Percentiles rank a stretch among this genome's conserved stretches.
phyloP scores from a whole-genome alignment of 345 rosid species.

The Eucalyptus sp. region DNA sequence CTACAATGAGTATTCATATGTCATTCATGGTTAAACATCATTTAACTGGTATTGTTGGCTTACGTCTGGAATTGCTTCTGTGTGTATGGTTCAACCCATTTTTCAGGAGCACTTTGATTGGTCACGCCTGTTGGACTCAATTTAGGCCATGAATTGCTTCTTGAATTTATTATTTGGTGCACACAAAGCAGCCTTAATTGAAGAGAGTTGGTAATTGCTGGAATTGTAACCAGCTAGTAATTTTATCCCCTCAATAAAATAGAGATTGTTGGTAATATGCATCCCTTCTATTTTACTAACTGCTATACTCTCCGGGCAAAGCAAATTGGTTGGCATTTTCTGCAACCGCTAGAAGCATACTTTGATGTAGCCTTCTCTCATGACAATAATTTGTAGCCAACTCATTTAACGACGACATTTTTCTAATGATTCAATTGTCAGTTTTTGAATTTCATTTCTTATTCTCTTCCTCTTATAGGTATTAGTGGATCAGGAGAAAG shows the following conservation, averaged over 20 bases:
- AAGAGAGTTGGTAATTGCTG: neutral
- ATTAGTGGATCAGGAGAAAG: conserved; percentile 9
- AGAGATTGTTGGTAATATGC: neutral
- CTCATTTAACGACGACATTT: neutral
- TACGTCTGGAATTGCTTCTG: neutral
- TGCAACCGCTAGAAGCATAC: neutral
- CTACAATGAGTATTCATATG: neutral
- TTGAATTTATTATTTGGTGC: neutral
- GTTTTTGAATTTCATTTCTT: conserved; percentile 6
- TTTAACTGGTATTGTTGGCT: neutral
- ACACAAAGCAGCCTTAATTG: neutral
- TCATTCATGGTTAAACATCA: neutral
- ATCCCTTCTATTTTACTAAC: neutral
- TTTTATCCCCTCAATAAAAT: neutral
- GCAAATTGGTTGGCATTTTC: neutral
- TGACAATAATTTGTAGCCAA: neutral
- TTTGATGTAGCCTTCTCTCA: neutral
- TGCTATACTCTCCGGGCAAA: neutral
- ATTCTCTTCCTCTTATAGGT: conserved; percentile 18
- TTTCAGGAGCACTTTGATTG: neutral
- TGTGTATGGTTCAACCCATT: neutral
- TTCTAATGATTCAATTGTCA: neutral
- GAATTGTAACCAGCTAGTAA: neutral
- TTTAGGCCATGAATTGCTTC: neutral
- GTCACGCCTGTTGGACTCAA: neutral